Evolutionary conservation across 2,329 filamentous ascomycete genomes (phyloP).

Genomic region (Acrocalymma vagum): DNA sequence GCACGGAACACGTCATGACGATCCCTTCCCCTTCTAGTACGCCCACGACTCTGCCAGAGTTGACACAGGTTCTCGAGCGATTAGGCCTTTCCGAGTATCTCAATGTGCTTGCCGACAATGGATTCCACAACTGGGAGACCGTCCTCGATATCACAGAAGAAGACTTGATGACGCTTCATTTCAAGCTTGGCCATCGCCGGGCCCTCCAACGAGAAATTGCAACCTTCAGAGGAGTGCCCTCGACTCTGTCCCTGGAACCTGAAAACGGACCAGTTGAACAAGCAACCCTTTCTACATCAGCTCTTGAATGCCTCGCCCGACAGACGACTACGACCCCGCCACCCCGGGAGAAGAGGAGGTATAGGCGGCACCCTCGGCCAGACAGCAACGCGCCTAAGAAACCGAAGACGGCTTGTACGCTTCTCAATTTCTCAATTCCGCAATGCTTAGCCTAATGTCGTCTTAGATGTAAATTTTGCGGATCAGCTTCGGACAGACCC

Average conservation of each 20-base stretch:
- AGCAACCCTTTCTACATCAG: constrained; percentile 36
- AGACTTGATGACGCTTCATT: constrained; percentile 44
- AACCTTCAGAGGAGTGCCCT: constrained; percentile 41
- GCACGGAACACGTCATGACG: constrained; percentile 30
- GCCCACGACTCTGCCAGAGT: constrained; percentile 22
- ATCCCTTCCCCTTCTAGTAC: constrained; percentile 32
- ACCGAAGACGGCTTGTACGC: constrained; percentile 50
- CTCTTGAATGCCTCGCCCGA: constrained; percentile 34
- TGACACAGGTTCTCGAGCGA: constrained; percentile 40
- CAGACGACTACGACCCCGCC: constrained; percentile 32
- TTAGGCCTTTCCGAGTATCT: constrained; percentile 40
- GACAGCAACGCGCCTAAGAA: constrained; percentile 50
- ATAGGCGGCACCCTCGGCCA: constrained; percentile 46
- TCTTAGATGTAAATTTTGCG: constrained; percentile 51
- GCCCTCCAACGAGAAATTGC: constrained; percentile 51
- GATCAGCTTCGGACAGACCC: constrained; percentile 48
- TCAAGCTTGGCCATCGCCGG: constrained; percentile 51
- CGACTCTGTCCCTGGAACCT: constrained; percentile 33
- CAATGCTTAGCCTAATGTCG: constrained; percentile 15
- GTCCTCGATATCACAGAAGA: constrained; percentile 52
- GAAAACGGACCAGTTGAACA: constrained; percentile 26
- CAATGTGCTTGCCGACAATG: constrained; percentile 40
- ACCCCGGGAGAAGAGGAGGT: constrained; percentile 45
- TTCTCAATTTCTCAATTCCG: background rate
- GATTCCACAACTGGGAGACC: constrained; percentile 48